phyloP scores from a whole-genome alignment of 306 rosid genomes.

The Delonix regia region DNA sequence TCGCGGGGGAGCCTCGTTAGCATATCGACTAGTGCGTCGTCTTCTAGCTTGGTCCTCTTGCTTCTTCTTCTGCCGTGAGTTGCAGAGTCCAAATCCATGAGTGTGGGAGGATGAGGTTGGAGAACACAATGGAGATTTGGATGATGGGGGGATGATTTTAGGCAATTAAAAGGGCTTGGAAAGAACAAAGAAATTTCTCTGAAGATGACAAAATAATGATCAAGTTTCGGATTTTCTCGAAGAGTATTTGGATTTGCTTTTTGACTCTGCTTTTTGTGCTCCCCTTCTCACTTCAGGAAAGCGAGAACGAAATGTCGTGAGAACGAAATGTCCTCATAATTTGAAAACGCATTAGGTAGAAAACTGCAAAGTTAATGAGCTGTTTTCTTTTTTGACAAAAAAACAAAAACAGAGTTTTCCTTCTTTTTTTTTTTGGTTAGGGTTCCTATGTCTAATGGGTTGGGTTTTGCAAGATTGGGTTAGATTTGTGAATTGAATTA shows the following conservation, averaged over 20 bases:
- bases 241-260: not conserved
- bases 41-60: constrained; percentile 25
- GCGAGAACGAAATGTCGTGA: not conserved
- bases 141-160: not conserved
- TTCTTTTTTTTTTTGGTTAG: no score
- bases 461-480: no score
- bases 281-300: not conserved
- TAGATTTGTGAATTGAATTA: no score
- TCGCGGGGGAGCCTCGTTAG: constrained; percentile 40
- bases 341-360: not conserved
- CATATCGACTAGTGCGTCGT: not conserved
- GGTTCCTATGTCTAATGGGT: no score
- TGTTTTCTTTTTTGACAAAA: no score
- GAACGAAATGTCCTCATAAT: not conserved
- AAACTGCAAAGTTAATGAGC: not conserved
- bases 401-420: no score
- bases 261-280: not conserved
- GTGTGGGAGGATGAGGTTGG: not conserved
- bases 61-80: not conserved
- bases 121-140: not conserved
- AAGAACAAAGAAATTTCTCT: not conserved
- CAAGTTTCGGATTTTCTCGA: not conserved
- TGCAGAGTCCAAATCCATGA: constrained; percentile 17
- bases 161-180: not conserved
- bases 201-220: not conserved